These are phyloP conservation scores for Pythium guiyangense DNA, from an alignment of 352 stramenopile species.

Conservation along the genomic window DNA sequence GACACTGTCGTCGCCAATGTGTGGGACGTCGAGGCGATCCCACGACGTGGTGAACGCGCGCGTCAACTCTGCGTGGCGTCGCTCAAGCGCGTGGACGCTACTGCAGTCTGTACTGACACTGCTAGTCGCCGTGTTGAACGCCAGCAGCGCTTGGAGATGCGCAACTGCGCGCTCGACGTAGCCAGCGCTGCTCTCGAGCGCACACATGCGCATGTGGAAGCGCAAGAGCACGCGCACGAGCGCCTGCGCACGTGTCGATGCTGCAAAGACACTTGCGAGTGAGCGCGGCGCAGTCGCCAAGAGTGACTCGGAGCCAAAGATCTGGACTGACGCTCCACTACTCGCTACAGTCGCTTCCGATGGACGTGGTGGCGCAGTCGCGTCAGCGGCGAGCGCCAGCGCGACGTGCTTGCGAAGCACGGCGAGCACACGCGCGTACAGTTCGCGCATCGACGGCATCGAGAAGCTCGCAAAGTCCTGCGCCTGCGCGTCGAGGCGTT, in stretches of 20 bases:
- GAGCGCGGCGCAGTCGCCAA: constrained; percentile 8
- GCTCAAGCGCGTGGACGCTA: neutral
- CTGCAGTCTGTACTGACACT: neutral
- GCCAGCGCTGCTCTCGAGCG: constrained; percentile 46
- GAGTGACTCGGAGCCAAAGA: constrained; percentile 22
- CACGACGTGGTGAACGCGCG: constrained; percentile 28
- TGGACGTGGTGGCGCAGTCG: neutral
- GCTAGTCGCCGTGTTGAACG: constrained; percentile 26
- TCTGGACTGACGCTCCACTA: constrained; percentile 14
- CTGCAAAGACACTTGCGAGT: neutral
- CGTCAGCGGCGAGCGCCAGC: constrained; percentile 9
- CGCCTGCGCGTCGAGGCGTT: constrained; percentile 38
- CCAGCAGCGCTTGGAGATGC: constrained; percentile 62
- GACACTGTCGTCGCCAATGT: constrained; percentile 22
- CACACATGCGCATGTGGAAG: constrained; percentile 51
- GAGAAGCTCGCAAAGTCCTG: constrained; percentile 75
- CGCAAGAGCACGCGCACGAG: constrained; percentile 17
- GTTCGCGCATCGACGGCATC: constrained; percentile 54
- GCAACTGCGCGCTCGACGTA: constrained; percentile 59
- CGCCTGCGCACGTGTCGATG: constrained; percentile 1
- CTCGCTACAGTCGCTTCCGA: neutral
- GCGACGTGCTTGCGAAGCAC: constrained; percentile 36
- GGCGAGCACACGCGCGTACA: constrained; percentile 60
- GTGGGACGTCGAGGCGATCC: constrained; percentile 16
- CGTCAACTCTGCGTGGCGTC: constrained; percentile 14